phyloP scores from a whole-genome alignment of 2,329 filamentous ascomycete species.

The Colletotrichum sp. region DNA sequence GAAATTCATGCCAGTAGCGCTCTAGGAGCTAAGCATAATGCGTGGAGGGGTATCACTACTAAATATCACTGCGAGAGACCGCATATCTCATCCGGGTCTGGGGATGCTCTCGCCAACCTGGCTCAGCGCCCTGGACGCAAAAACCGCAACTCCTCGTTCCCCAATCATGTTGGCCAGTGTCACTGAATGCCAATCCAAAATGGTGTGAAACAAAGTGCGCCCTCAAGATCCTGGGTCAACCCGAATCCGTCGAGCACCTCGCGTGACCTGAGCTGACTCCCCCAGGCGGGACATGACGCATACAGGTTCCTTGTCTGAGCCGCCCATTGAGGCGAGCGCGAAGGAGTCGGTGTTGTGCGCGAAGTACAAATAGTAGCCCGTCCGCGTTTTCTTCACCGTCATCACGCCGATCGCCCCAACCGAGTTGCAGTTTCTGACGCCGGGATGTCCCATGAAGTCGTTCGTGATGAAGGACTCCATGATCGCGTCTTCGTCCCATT shows the following conservation, averaged over 20 bases:
- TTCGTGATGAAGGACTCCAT: conserved; percentile 78
- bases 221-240: conserved; percentile 17
- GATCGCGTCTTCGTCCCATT: conserved; percentile 77
- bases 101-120: background rate
- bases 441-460: conserved; percentile 95
- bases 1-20: background rate
- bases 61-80: background rate
- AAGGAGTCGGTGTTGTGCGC: conserved; percentile 93
- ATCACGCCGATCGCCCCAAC: conserved; percentile 91
- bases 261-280: conserved; percentile 56
- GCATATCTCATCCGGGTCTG: background rate
- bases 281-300: conserved; percentile 87
- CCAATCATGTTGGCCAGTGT: background rate
- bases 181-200: background rate
- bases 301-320: conserved; percentile 73
- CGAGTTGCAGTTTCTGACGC: conserved; percentile 80
- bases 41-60: conserved; percentile 15
- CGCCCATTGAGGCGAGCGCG: conserved; percentile 88
- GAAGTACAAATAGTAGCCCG: conserved; percentile 86
- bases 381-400: conserved; percentile 81
- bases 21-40: conserved; percentile 3
- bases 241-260: conserved; percentile 58
- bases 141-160: background rate
- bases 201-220: background rate
- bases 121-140: background rate